These are phyloP conservation scores for Euphorbia peplus DNA, from an alignment of 345 rosid species.

Conservation along the genomic window DNA sequence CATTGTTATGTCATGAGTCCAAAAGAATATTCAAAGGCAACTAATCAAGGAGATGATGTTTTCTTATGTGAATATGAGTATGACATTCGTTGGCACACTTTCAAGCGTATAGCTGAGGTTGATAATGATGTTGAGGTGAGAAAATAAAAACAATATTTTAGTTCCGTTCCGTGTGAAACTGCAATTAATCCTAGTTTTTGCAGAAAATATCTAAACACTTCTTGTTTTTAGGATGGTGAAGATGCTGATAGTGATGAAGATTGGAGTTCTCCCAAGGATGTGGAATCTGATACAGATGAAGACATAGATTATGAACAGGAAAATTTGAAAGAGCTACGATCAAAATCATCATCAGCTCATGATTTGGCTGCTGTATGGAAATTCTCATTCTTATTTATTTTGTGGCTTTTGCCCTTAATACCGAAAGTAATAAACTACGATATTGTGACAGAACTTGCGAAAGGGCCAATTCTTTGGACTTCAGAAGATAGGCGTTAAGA, in stretches of 20 bases:
- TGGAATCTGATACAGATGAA: slow-evolving; percentile 55
- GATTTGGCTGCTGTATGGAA: slow-evolving; percentile 57
- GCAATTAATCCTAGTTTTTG: slow-evolving; percentile 3
- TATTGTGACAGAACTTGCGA: slow-evolving; percentile 53
- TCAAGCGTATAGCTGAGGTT: slow-evolving; percentile 76
- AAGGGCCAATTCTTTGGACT: slow-evolving; percentile 80
- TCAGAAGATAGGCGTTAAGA: slow-evolving; percentile 77
- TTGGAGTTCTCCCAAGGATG: slow-evolving; percentile 51
- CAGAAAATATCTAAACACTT: not conserved
- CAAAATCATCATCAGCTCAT: slow-evolving; percentile 35
- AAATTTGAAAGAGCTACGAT: slow-evolving; percentile 30
- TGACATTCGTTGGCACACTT: slow-evolving; percentile 83
- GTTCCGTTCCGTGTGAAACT: not conserved
- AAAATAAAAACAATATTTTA: not conserved
- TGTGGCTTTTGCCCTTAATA: slow-evolving; percentile 16
- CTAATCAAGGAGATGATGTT: slow-evolving; percentile 77
- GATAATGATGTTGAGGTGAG: slow-evolving; percentile 52
- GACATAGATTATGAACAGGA: slow-evolving; percentile 58
- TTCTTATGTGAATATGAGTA: slow-evolving; percentile 91
- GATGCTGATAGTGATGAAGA: slow-evolving; percentile 66
- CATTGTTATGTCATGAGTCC: slow-evolving; percentile 80
- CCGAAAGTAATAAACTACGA: slow-evolving; percentile 9
- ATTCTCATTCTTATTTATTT: slow-evolving; percentile 12
- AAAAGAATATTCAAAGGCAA: slow-evolving; percentile 64
- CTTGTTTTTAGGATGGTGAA: slow-evolving; percentile 41